Evolutionary conservation across 2,329 filamentous ascomycete genomes (phyloP).

Genomic region (Microsporum canis): DNA sequence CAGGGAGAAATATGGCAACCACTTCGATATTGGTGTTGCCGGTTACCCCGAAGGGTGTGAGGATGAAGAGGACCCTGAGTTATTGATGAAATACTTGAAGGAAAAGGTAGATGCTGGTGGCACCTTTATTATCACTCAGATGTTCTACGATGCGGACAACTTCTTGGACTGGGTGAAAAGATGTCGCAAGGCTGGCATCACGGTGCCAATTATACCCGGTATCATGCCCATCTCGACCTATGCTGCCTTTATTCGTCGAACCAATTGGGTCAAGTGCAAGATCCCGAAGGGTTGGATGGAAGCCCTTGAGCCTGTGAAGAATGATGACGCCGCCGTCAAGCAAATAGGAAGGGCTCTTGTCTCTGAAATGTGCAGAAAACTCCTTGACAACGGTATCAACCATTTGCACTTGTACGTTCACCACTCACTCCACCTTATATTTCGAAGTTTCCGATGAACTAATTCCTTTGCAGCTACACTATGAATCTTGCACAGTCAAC

Average conservation of each 20-base stretch:
- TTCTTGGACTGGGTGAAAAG: constrained; percentile 85
- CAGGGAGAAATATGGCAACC: constrained; percentile 63
- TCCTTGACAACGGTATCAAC: constrained; percentile 69
- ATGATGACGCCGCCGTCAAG: constrained; percentile 85
- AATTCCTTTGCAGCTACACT: constrained; percentile 53
- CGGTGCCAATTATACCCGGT: constrained; percentile 69
- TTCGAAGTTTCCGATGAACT: not conserved
- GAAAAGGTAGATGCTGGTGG: constrained; percentile 93
- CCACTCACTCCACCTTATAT: not conserved
- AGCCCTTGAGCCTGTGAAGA: constrained; percentile 83
- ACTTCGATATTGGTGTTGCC: constrained; percentile 96
- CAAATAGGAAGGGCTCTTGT: constrained; percentile 80
- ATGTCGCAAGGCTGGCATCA: constrained; percentile 75
- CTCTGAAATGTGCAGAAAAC: constrained; percentile 76
- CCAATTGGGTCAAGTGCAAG: constrained; percentile 79
- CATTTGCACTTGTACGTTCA: constrained; percentile 70
- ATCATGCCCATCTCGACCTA: constrained; percentile 95
- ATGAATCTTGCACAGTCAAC: constrained; percentile 97
- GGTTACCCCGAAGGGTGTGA: constrained; percentile 94
- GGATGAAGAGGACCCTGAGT: constrained; percentile 77
- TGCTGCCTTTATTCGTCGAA: constrained; percentile 78
- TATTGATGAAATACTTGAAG: constrained; percentile 82
- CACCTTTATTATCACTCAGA: constrained; percentile 92
- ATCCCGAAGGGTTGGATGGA: constrained; percentile 73
- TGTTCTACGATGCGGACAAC: constrained; percentile 98